phyloP scores from a whole-genome alignment of 495 filamentous ascomycete genomes.

The Penicillium taxi region DNA sequence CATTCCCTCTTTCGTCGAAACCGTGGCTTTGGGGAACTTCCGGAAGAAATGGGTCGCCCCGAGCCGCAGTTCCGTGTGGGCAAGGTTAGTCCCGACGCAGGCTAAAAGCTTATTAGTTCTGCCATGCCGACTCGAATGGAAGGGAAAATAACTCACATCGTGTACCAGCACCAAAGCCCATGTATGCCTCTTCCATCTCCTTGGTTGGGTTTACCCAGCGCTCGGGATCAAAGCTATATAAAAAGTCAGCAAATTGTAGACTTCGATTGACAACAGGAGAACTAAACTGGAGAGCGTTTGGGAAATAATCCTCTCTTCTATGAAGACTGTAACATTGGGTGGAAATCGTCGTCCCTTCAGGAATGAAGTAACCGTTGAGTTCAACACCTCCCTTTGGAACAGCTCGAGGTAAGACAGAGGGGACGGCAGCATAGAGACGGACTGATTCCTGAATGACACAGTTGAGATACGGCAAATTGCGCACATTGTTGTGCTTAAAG shows the following conservation, averaged over 20 bases:
- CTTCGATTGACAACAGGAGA: neutral
- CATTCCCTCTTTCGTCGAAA: conserved; percentile 33
- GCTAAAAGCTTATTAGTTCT: conserved; percentile 23
- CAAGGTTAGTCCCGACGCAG: conserved; percentile 32
- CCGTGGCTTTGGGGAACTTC: conserved; percentile 18
- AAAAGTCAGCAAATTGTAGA: neutral
- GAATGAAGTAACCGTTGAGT: conserved; percentile 24
- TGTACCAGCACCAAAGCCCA: conserved; percentile 47
- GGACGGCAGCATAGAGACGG: conserved; percentile 44
- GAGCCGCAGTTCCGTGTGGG: conserved; percentile 28
- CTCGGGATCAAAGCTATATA: conserved; percentile 31
- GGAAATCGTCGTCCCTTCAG: conserved; percentile 23
- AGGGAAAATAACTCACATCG: conserved; percentile 22
- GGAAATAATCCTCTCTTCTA: conserved; percentile 23
- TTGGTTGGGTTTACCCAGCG: conserved; percentile 38
- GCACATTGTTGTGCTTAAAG: conserved; percentile 28
- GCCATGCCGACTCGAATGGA: neutral
- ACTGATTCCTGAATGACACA: conserved; percentile 43
- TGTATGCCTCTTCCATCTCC: conserved; percentile 45
- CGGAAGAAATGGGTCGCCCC: conserved; percentile 29
- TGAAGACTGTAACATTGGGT: conserved; percentile 41
- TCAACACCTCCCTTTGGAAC: conserved; percentile 22
- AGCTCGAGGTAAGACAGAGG: conserved; percentile 34
- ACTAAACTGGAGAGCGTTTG: conserved; percentile 20
- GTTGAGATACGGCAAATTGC: conserved; percentile 33